Base-by-base conservation (phyloP, 257 asterid genomes). In the Parsonsia alboflavescens region DNA sequence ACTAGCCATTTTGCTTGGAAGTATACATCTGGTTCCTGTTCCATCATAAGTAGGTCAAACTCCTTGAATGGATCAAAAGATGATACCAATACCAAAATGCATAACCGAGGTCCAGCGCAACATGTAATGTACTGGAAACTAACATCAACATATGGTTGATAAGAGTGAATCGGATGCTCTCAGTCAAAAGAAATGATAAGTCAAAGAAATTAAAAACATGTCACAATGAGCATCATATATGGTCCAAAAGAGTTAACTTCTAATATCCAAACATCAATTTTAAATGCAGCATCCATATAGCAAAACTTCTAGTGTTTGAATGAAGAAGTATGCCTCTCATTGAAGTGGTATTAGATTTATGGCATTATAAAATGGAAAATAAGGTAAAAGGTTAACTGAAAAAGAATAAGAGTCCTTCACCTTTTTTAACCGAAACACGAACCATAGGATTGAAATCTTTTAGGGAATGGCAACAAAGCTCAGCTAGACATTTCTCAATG, bases 381-480 rank as follows among this genome's bases (percentile, higher is more conserved):
- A 21, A 42, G 39, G 16, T 4, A 41, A 45, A 65, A 58, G 6
- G 4, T 64, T 9, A 13, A 70, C 1, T 26, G 5, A 26, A 22
- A 48, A 44, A 48, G 26, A 56, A 33, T 33, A 33, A 33, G 3
- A 33, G 39, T 1, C 39, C 39, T 57, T 58, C 69, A 92, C 99
- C 99, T 88, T 87, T 83, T 68, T 88, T 84, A 74, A 91, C 94
- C 68, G 96, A 86, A 73, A 95, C 99, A 49, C 86, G 93, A 83
- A 95, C 99, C 99, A 92, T 95, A 59, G 97, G 96, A 77, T 95
- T 95, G 84, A 92, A 95, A 78, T 95, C 98, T 79, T 87, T 92
- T 89, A 95, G 84, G 2, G 99, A 95, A 77, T 88, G 91, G 75
- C 97, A 87, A 69, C 97, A 92, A 59, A 92, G 91, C 83, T 90